phyloP scores from a whole-genome alignment of 768 basidiomycete species.

The Tylopilus vinaceipallidus region DNA sequence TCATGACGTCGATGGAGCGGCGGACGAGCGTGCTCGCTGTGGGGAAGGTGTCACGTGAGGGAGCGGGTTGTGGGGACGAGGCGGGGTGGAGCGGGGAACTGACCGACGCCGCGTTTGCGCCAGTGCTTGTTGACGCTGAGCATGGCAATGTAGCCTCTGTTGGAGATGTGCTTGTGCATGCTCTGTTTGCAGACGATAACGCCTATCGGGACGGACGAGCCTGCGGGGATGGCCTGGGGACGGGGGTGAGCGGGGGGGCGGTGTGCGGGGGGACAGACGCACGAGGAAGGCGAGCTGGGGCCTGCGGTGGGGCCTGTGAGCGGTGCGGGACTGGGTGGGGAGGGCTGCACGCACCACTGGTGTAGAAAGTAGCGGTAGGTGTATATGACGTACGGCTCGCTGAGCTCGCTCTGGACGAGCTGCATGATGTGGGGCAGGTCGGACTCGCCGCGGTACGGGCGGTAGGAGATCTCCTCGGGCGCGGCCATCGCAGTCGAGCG shows the following conservation, averaged over 20 bases:
- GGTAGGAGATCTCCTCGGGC: constrained; percentile 50
- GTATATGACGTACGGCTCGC: constrained; percentile 94
- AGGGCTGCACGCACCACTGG: constrained; percentile 69
- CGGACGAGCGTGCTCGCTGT: constrained; percentile 77
- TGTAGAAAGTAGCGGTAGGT: constrained; percentile 96
- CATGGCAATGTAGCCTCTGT: constrained; percentile 98
- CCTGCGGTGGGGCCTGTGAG: constrained; percentile 43
- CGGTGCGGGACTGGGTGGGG: neutral
- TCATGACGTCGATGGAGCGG: constrained; percentile 84
- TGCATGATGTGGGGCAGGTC: constrained; percentile 83
- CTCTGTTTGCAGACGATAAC: constrained; percentile 98
- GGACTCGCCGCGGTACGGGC: constrained; percentile 71
- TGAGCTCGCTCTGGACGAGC: constrained; percentile 87
- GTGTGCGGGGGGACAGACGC: neutral
- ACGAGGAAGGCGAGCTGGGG: constrained; percentile 86
- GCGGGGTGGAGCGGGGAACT: constrained; percentile 28
- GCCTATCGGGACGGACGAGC: constrained; percentile 63
- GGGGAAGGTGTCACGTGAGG: constrained; percentile 22
- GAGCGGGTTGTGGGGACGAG: constrained; percentile 4
- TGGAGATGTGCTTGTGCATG: constrained; percentile 67
- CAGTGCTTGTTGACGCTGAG: constrained; percentile 82
- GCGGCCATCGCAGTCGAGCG: constrained; percentile 16
- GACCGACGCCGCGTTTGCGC: constrained; percentile 91
- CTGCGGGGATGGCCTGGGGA: constrained; percentile 29
- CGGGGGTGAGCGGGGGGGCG: neutral